These are phyloP conservation scores for Pyracantha coccinea DNA, from an alignment of 331 rosid genomes.

Conservation along the genomic window DNA sequence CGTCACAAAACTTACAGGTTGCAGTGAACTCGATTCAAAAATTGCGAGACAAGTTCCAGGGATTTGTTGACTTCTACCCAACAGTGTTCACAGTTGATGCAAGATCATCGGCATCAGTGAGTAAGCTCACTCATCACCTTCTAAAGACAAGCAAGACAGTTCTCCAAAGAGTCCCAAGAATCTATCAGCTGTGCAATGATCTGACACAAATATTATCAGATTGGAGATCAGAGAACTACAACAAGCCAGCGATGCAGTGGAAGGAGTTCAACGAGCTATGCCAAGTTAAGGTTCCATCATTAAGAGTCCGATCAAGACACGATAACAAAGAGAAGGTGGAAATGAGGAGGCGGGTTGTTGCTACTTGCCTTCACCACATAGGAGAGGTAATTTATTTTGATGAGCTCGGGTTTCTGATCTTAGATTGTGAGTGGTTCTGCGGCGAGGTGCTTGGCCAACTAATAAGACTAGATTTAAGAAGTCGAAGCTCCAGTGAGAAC, in stretches of 20 bases:
- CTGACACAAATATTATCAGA: conserved; percentile 63
- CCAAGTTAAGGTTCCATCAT: conserved; percentile 57
- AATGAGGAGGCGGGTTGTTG: conserved; percentile 54
- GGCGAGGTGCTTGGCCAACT: conserved; percentile 84
- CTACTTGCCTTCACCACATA: conserved; percentile 73
- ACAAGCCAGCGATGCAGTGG: conserved; percentile 94
- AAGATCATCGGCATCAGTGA: conserved; percentile 76
- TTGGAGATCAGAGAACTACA: conserved; percentile 85
- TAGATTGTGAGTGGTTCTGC: conserved; percentile 91
- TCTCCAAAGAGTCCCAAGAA: conserved; percentile 79
- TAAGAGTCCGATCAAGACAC: conserved; percentile 71
- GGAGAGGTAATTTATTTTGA: conserved; percentile 87
- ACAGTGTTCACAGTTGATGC: conserved; percentile 89
- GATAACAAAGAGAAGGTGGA: conserved; percentile 48
- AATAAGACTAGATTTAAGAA: conserved; percentile 51
- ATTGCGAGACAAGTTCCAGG: conserved; percentile 81
- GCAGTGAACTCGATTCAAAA: conserved; percentile 58
- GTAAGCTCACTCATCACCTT: conserved; percentile 74
- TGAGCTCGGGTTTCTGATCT: conserved; percentile 66
- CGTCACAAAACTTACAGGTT: conserved; percentile 57
- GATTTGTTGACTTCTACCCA: conserved; percentile 79
- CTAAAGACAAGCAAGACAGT: conserved; percentile 62
- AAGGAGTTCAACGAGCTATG: conserved; percentile 78
- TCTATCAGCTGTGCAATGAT: conserved; percentile 88
- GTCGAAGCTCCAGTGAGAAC: conserved; percentile 42